Conservation (phyloP, 768 basidiomycete species). For the Rickenella mellea region DNA sequence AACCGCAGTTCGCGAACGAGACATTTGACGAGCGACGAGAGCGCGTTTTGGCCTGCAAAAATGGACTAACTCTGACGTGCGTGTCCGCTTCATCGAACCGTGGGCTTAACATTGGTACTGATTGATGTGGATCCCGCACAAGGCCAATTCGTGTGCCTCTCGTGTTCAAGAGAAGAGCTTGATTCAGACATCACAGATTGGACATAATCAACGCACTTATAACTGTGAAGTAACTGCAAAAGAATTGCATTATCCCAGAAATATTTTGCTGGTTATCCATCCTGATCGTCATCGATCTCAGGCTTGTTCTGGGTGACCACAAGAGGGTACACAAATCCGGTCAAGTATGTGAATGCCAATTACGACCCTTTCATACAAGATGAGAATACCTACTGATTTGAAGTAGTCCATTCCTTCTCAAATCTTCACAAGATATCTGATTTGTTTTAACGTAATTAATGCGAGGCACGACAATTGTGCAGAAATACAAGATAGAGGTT, state of each 20-base stretch:
- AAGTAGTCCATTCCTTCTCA: constrained; percentile 17
- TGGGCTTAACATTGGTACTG: background rate
- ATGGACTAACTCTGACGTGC: constrained; percentile 36
- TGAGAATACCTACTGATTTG: too few species aligned
- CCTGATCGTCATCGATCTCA: too few species aligned
- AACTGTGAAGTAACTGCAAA: too few species aligned
- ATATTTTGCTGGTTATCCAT: too few species aligned
- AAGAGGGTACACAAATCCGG: too few species aligned
- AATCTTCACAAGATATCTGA: too few species aligned
- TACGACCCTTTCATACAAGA: background rate
- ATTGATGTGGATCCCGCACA: background rate
- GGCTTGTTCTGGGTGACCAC: too few species aligned
- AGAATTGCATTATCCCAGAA: too few species aligned
- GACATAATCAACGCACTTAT: too few species aligned
- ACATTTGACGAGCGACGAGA: constrained; percentile 35
- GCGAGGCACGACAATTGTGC: constrained; percentile 40
- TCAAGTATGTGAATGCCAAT: too few species aligned
- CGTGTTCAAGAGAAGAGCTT: constrained; percentile 21
- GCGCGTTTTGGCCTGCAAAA: constrained; percentile 27
- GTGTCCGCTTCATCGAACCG: constrained; percentile 10
- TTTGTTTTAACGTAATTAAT: too few species aligned
- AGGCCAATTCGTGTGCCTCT: constrained; percentile 24
- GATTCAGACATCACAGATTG: too few species aligned
- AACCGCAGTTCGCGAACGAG: constrained; percentile 37
- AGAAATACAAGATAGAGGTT: constrained; percentile 35